Base-by-base conservation (phyloP, 1,139 yeast genomes). In the Yamadazyma kanchanaburiensis region DNA sequence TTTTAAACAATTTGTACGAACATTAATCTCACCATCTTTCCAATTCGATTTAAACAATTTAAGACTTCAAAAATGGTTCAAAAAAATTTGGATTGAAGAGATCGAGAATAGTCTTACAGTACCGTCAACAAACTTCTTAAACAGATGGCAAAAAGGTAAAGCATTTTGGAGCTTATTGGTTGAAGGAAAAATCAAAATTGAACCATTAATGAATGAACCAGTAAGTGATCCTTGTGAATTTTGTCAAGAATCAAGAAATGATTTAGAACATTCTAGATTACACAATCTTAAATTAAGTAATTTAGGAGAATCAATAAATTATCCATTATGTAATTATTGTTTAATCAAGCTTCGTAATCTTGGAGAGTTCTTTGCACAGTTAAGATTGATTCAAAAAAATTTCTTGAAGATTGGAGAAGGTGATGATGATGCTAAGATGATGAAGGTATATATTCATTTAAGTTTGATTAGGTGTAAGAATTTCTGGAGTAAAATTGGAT, bases 241-340 rank as follows among this genome's bases (percentile, higher is more conserved):
- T 29, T 89, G 96, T 60, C 91, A 88, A 7, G 96, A 88, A 53
- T 50, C 60, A 11, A 69, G 94, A 38, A 72, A 73, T 46, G 70
- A 76, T 36, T 63, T 85, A 39, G 84, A 81, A 42, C 89, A 85
- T 55, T 81, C 89, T 4, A 70, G 97, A 40, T 59, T 86, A 43
- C 85, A 88, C 54, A 72, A 74, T 32, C 62, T 88, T 48, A 81
- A 79, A 36, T 49, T 68, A 32, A 48, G 55, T 27, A 58, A 47
- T 34, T 26, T 27, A 12, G 36, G 39, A 19, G 60, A 53, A 21
- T 58, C 57, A 6, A 51, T 70, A 16, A 48, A 51, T 29, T 82
- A 83, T 46, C 87, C 95, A n/a, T 63, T 89, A 27, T 91, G 97
- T 53, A 81, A 81, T 43, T 81, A 77, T 49, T 91, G 97, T 58